Evolutionary conservation across 192 early-diverging fungal genomes (phyloP).

Genomic region (Coemansia umbellata): DNA sequence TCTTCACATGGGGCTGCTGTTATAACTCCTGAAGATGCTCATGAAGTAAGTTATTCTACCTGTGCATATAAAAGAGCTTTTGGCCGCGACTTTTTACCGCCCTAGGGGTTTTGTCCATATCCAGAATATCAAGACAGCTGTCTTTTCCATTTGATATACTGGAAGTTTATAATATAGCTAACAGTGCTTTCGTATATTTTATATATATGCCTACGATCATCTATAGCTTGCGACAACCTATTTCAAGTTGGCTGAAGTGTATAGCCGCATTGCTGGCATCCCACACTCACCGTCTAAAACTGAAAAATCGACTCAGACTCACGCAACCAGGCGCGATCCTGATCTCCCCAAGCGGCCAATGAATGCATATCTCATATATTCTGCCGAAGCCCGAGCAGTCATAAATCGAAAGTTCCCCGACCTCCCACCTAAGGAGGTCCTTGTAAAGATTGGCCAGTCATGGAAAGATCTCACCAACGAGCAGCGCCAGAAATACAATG

Average conservation of each 20-base stretch:
- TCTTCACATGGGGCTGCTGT: too few relatives aligned
- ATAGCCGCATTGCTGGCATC: conserved; percentile 9
- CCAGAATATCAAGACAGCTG: too few relatives aligned
- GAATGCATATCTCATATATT: conserved; percentile 32
- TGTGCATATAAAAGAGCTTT: too few relatives aligned
- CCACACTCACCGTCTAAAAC: neutral
- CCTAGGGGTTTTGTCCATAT: too few relatives aligned
- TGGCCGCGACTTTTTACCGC: too few relatives aligned
- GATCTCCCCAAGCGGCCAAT: conserved; percentile 32
- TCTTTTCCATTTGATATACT: too few relatives aligned
- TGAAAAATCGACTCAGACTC: neutral
- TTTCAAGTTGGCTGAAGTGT: conserved; percentile 11
- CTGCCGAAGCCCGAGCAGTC: conserved; percentile 11
- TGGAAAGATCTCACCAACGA: conserved; percentile 11
- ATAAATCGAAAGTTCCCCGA: conserved; percentile 9
- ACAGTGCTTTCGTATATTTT: too few relatives aligned
- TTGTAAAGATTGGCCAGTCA: conserved; percentile 18
- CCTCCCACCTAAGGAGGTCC: conserved; percentile 14
- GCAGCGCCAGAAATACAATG: conserved; percentile 18
- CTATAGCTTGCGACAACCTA: conserved; percentile 24
- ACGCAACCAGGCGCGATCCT: conserved; percentile 18
- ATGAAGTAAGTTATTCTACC: conserved; percentile 1
- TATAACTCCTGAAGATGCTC: neutral
- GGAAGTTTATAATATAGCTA: too few relatives aligned
- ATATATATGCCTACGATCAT: too few relatives aligned